These are phyloP conservation scores for Phytomonas francai DNA, from an alignment of 208 protist species.

Conservation along the genomic window DNA sequence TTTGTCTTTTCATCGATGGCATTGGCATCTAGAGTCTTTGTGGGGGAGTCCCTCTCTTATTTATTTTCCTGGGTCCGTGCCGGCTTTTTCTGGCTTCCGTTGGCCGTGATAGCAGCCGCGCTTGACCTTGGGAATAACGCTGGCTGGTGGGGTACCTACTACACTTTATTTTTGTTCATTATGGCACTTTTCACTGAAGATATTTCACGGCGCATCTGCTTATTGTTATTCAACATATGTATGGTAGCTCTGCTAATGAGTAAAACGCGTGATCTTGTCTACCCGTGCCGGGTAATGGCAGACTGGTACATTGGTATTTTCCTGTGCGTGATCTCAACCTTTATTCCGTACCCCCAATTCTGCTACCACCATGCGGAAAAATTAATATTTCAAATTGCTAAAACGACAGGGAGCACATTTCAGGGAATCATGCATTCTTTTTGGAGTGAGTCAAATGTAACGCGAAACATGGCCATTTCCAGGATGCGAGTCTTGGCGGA, in stretches of 20 bases:
- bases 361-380: constrained; percentile 56
- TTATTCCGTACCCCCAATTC: constrained; percentile 78
- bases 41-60: constrained; percentile 70
- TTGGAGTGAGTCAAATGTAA: constrained; percentile 77
- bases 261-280: constrained; percentile 20
- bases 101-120: constrained; percentile 57
- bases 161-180: constrained; percentile 67
- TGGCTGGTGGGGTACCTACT: constrained; percentile 62
- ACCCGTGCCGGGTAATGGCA: constrained; percentile 72
- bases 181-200: constrained; percentile 71
- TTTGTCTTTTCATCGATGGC: constrained; percentile 55
- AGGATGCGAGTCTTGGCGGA: constrained; percentile 64
- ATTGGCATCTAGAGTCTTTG: constrained; percentile 52
- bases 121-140: constrained; percentile 55
- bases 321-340: constrained; percentile 53
- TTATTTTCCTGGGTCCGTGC: constrained; percentile 66
- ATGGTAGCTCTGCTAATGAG: constrained; percentile 59
- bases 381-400: constrained; percentile 34
- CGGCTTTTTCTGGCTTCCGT: constrained; percentile 66
- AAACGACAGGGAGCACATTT: constrained; percentile 64
- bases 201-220: constrained; percentile 61
- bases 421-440: constrained; percentile 71
- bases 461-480: constrained; percentile 81
- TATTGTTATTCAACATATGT: constrained; percentile 87
- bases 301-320: constrained; percentile 81